Base-by-base conservation (phyloP, 1,139 yeast genomes). In the Yamadazyma kanchanaburiensis region DNA sequence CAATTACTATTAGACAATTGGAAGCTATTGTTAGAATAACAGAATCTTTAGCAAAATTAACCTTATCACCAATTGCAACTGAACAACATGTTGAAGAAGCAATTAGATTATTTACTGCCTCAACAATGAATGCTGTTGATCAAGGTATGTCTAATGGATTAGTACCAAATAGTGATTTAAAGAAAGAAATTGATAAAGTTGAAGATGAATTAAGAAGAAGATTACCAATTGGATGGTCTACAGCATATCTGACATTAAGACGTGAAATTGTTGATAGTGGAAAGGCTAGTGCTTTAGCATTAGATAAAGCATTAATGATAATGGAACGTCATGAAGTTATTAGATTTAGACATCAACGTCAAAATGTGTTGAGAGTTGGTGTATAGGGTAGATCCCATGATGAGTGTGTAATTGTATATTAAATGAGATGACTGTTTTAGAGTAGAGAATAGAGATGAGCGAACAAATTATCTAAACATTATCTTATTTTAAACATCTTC, bases 11-110 rank as follows among this genome's bases (percentile, higher is more conserved):
- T 25, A 88, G 99, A 71, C 99, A 94, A 64, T 70, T 94, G 42
- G 99, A 94, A 60, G 98, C 99, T 25, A 87, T 94, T 45, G 78
- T 91, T 31, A 91, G 99, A 68, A 94, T 91, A 33, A 79, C 97
- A 1, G 99, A 94, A 60, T 78, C 96, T 3, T 66, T 94, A 38
- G 98, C 98, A 12, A 94, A 94, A 55, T 58, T 94, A 39, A 80
- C 81, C 34, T 66, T 94, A 33, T 73, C 82, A 7, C 94, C 96
- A 1, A 73, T 88, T 13, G 97, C 96, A 3, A 75, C 79, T 3
- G 94, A 80, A 45, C 82, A 77, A 40, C 97, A 94, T 51, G 98
- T 91, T 11, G 94, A 87, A 49, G 98, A 94, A 57, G 97, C 97
- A 1, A 85, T 94, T 40, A 68, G 99, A 48, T 63, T 94, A 38